A percentile compares a stretch with the other conserved stretches of the same genome.
Conservation (phyloP, 164 flowering plant genomes). For the Aristolochia contorta region DNA sequence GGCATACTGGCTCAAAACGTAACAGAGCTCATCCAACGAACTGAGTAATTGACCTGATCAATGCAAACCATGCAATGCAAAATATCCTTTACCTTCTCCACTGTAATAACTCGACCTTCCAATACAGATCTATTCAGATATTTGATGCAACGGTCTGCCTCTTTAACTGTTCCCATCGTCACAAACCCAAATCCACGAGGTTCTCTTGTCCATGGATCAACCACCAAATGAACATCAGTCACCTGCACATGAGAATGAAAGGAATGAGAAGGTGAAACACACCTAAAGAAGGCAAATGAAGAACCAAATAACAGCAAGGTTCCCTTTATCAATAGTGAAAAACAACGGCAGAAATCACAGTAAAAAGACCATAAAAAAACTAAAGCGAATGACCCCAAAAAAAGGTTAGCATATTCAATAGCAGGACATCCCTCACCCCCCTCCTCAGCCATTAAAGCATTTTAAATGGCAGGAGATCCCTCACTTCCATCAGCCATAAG, state of each 20-base stretch:
- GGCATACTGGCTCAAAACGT: background rate
- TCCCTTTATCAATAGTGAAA: too few relatives aligned
- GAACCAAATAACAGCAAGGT: too few relatives aligned
- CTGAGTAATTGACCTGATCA: slow-evolving; percentile 28
- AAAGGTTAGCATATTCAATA: too few relatives aligned
- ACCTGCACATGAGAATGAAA: slow-evolving; percentile 33
- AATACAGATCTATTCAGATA: slow-evolving; percentile 66
- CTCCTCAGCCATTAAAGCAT: too few relatives aligned
- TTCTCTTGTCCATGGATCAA: slow-evolving; percentile 91
- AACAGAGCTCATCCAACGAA: background rate
- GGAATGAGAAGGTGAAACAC: background rate
- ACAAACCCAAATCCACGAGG: slow-evolving; percentile 97
- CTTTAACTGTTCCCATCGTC: slow-evolving; percentile 57
- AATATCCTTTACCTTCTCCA: slow-evolving; percentile 65
- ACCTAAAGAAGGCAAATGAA: background rate
- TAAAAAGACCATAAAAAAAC: too few relatives aligned
- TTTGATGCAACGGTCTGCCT: slow-evolving; percentile 73
- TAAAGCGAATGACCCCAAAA: too few relatives aligned
- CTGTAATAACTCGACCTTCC: slow-evolving; percentile 80
- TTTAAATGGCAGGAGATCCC: too few relatives aligned
- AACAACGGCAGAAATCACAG: too few relatives aligned
- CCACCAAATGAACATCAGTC: slow-evolving; percentile 73
- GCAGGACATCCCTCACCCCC: too few relatives aligned
- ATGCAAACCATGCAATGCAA: slow-evolving; percentile 8
- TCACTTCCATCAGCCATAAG: too few relatives aligned